Evolutionary conservation across 1,284 basidiomycete species (phyloP).

Genomic region (Ustilago vetiveriae): DNA sequence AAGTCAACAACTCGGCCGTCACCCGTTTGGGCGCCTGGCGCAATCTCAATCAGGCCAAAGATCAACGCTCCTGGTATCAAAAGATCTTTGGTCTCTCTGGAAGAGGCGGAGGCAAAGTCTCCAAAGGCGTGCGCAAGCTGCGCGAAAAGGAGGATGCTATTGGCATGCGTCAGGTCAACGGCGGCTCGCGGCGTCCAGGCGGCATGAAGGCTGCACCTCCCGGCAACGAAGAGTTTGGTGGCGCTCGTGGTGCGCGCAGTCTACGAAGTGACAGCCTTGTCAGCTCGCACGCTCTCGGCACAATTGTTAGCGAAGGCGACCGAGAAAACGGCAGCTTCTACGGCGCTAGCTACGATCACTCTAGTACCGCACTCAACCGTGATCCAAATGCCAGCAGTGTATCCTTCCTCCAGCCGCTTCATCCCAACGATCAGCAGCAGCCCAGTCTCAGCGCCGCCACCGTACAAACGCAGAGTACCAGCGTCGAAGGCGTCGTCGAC

Average conservation of each 20-base stretch:
- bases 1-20: constrained; percentile 88
- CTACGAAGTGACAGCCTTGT: constrained; percentile 48
- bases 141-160: constrained; percentile 79
- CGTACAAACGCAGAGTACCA: constrained; percentile 9
- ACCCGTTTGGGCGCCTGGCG: constrained; percentile 86
- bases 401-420: constrained; percentile 30
- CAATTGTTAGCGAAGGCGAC: constrained; percentile 59
- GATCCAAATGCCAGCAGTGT: constrained; percentile 29
- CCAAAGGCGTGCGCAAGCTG: constrained; percentile 85
- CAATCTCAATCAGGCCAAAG: constrained; percentile 86
- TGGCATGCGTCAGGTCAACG: constrained; percentile 47
- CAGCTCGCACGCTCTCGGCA: constrained; percentile 47
- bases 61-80: constrained; percentile 80
- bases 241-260: constrained; percentile 15
- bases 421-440: constrained; percentile 17
- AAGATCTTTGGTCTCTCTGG: constrained; percentile 75
- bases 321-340: constrained; percentile 34
- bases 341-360: constrained; percentile 22
- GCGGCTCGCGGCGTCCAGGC: constrained; percentile 70
- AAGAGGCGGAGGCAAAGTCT: constrained; percentile 70
- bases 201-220: constrained; percentile 49
- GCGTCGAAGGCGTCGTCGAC: constrained; percentile 71
- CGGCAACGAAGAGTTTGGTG: constrained; percentile 25
- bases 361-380: constrained; percentile 15
- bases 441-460: constrained; percentile 14